Evolutionary conservation across 805 yeast species (phyloP).

Genomic region (Maudiozyma saulgeensis): DNA sequence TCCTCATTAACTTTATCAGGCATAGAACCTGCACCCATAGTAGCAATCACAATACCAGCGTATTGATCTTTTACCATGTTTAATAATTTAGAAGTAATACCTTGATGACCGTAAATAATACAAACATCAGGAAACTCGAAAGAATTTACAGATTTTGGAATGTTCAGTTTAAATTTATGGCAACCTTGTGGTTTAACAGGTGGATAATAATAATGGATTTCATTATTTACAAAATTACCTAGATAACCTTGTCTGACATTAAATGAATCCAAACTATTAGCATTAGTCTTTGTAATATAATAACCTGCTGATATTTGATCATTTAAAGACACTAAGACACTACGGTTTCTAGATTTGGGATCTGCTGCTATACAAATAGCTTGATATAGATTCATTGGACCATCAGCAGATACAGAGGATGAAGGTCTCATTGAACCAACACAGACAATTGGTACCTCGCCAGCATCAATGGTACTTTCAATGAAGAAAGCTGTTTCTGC

Average conservation of each 20-base stretch:
- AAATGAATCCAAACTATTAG: slow-evolving; percentile 62
- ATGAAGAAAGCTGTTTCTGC: slow-evolving; percentile 60
- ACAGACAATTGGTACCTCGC: slow-evolving; percentile 50
- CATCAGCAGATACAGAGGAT: slow-evolving; percentile 60
- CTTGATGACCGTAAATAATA: slow-evolving; percentile 55
- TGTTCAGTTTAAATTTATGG: slow-evolving; percentile 33
- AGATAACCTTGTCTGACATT: slow-evolving; percentile 62
- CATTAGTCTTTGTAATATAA: slow-evolving; percentile 61
- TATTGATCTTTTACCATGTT: slow-evolving; percentile 38
- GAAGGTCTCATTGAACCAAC: slow-evolving; percentile 73
- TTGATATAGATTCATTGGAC: slow-evolving; percentile 63
- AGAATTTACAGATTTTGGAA: slow-evolving; percentile 9
- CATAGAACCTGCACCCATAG: slow-evolving; percentile 65
- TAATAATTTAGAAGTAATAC: slow-evolving; percentile 41
- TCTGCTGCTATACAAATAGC: slow-evolving; percentile 56
- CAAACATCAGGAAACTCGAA: slow-evolving; percentile 33
- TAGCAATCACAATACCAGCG: slow-evolving; percentile 53
- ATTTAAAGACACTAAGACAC: slow-evolving; percentile 54
- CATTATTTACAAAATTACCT: slow-evolving; percentile 60
- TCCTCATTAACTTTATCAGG: slow-evolving; percentile 40
- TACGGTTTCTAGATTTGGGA: slow-evolving; percentile 43
- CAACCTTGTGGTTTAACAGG: slow-evolving; percentile 48
- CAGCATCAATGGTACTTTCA: slow-evolving; percentile 37
- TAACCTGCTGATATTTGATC: slow-evolving; percentile 64
- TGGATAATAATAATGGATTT: slow-evolving; percentile 56